Conservation (phyloP, 192 early-diverging fungal genomes). For the Phlyctochytrium planicorne region DNA sequence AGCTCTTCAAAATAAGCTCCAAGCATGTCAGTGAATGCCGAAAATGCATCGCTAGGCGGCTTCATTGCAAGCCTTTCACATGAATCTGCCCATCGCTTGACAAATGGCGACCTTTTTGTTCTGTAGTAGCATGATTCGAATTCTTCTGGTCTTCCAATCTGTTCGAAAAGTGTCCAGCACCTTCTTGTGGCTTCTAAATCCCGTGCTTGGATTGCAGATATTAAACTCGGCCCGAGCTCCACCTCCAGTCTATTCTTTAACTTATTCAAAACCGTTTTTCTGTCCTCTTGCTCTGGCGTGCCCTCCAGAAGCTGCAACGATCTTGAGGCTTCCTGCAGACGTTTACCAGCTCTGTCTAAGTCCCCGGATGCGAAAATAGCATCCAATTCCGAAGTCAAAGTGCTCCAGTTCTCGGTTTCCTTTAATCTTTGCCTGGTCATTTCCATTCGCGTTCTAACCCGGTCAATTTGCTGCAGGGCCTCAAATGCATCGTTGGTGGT, state of each 20-base stretch:
- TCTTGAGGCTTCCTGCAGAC: slow-evolving; percentile 66
- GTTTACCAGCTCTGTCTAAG: slow-evolving; percentile 55
- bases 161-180: slow-evolving; percentile 54
- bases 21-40: not conserved
- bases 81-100: slow-evolving; percentile 18
- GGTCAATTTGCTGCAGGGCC: slow-evolving; percentile 59
- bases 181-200: slow-evolving; percentile 55
- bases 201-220: slow-evolving; percentile 54
- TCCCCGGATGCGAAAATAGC: slow-evolving; percentile 63
- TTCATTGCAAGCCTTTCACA: slow-evolving; percentile 48
- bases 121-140: slow-evolving; percentile 64
- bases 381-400: slow-evolving; percentile 67
- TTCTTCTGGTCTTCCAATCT: slow-evolving; percentile 54
- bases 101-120: slow-evolving; percentile 39
- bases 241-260: slow-evolving; percentile 64
- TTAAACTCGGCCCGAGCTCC: slow-evolving; percentile 46
- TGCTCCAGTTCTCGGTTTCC: slow-evolving; percentile 80
- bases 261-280: slow-evolving; percentile 48
- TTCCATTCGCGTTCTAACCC: slow-evolving; percentile 69
- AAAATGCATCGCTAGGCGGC: slow-evolving; percentile 2
- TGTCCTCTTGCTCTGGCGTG: slow-evolving; percentile 68
- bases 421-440: slow-evolving; percentile 54
- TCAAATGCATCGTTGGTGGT: slow-evolving; percentile 50
- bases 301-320: slow-evolving; percentile 64
- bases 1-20: not conserved